Conservation (phyloP, 2,329 filamentous ascomycete genomes). For the Xenosphaeropsis pyriputrescens region DNA sequence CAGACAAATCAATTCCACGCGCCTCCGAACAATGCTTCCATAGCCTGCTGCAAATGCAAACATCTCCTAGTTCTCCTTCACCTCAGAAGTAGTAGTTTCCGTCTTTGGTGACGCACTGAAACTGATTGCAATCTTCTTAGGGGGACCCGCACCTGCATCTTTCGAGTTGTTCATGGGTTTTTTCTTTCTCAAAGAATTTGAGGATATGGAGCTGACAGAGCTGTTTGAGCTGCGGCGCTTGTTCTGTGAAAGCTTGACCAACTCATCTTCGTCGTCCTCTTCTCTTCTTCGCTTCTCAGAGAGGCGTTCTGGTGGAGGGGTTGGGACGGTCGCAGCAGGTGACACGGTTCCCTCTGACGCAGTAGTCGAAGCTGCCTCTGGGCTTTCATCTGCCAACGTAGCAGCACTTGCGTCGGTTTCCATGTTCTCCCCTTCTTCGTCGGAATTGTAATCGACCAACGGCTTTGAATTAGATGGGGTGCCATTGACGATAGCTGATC, state of each 20-base stretch:
- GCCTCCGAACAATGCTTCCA: too few species aligned
- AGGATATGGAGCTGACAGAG: constrained; percentile 12
- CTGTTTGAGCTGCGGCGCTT: constrained; percentile 37
- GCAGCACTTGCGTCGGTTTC: constrained; percentile 27
- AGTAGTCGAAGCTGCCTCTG: constrained; percentile 7
- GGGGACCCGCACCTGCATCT: constrained; percentile 22
- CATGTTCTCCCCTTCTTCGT: constrained; percentile 66
- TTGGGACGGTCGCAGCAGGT: constrained; percentile 14
- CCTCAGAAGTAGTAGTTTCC: not conserved
- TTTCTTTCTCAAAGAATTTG: constrained; percentile 23
- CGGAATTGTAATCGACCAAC: constrained; percentile 83
- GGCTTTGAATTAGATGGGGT: constrained; percentile 50
- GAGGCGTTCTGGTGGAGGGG: constrained; percentile 56
- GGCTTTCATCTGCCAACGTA: constrained; percentile 2
- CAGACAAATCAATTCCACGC: too few species aligned
- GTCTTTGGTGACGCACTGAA: constrained; percentile 27
- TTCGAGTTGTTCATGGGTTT: constrained; percentile 26
- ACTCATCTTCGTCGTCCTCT: constrained; percentile 83
- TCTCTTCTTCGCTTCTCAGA: constrained; percentile 84
- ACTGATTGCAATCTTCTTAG: constrained; percentile 44
- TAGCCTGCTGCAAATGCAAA: too few species aligned
- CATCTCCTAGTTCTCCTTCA: too few species aligned
- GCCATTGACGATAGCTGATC: constrained; percentile 38
- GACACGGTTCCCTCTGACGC: constrained; percentile 7
- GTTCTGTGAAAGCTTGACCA: constrained; percentile 61